A percentile compares a stretch with the other conserved stretches of the same genome.
phyloP scores from a whole-genome alignment of 106 monocot species.

The Triglochin maritima region DNA sequence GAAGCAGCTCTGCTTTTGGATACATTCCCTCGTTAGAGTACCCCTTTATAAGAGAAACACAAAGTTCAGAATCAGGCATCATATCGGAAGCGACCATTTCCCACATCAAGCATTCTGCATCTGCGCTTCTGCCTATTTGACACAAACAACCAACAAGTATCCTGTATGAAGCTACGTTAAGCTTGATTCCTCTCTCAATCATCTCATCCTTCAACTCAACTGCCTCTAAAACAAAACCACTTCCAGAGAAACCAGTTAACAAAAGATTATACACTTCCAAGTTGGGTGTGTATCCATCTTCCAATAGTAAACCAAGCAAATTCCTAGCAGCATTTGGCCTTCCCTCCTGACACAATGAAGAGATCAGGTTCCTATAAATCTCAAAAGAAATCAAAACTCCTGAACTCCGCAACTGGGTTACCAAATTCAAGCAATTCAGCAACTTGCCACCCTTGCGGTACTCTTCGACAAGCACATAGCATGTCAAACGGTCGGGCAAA shows the following conservation, averaged over 20 bases:
- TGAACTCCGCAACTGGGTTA: constrained; percentile 35
- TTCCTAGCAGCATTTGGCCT: constrained; percentile 67
- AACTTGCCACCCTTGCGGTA: constrained; percentile 36
- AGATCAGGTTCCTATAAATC: constrained; percentile 28
- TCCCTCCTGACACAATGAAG: constrained; percentile 39
- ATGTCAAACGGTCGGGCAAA: constrained; percentile 32
- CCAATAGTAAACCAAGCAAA: constrained; percentile 33
- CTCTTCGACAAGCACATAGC: constrained; percentile 35
- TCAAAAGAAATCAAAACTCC: constrained; percentile 26
- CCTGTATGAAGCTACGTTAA: constrained; percentile 37
- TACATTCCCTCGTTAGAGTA: constrained; percentile 33
- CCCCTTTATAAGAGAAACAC: constrained; percentile 34
- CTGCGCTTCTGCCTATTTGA: constrained; percentile 23
- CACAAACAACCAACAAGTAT: constrained; percentile 44
- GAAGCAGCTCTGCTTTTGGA: constrained; percentile 47
- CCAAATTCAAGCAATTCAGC: constrained; percentile 62
- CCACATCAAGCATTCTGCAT: constrained; percentile 49
- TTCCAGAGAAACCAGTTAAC: constrained; percentile 42
- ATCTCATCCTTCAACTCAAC: constrained; percentile 57
- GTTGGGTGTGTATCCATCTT: constrained; percentile 36
- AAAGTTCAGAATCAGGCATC: constrained; percentile 40
- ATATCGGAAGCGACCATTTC: constrained; percentile 41
- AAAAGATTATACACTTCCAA: constrained; percentile 47
- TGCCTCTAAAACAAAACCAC: constrained; percentile 26
- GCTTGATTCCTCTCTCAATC: constrained; percentile 28